phyloP scores from a whole-genome alignment of 2,329 filamentous ascomycete genomes.

The Lachnellula cervina region DNA sequence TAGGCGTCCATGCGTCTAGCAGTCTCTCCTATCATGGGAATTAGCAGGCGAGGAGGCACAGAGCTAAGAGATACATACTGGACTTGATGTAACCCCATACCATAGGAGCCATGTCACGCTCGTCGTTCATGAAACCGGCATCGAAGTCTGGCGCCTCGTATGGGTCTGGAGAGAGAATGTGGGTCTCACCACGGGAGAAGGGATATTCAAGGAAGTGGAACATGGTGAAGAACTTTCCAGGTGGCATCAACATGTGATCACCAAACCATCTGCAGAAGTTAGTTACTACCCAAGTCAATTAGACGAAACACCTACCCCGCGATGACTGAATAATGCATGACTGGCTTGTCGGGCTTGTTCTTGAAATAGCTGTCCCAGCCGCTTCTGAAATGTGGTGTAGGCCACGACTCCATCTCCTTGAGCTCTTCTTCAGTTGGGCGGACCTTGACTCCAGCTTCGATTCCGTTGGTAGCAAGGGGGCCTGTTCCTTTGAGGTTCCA shows the following conservation, averaged over 20 bases:
- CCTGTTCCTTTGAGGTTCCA: constrained; percentile 78
- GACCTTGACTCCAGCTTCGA: constrained; percentile 50
- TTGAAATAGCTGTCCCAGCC: constrained; percentile 82
- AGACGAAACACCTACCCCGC: constrained; percentile 43
- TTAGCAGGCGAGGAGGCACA: constrained; percentile 45
- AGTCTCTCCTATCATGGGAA: constrained; percentile 55
- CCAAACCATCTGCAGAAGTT: constrained; percentile 43
- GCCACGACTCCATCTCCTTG: constrained; percentile 53
- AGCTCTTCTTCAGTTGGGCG: constrained; percentile 54
- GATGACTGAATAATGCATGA: constrained; percentile 81
- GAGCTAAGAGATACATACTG: constrained; percentile 42
- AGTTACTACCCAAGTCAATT: constrained; percentile 33
- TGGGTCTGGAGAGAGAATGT: constrained; percentile 55
- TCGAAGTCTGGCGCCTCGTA: constrained; percentile 76
- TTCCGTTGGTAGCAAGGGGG: constrained; percentile 26
- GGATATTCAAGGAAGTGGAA: constrained; percentile 55
- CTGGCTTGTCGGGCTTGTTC: constrained; percentile 78
- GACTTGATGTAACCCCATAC: constrained; percentile 60
- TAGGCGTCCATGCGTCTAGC: constrained; percentile 51
- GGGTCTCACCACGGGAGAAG: constrained; percentile 55
- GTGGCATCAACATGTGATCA: constrained; percentile 53
- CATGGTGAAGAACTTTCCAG: constrained; percentile 47
- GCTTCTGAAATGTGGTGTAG: constrained; percentile 66
- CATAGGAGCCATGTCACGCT: constrained; percentile 79
- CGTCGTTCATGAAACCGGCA: constrained; percentile 80